Percentiles rank a stretch among this genome's conserved stretches.
These are phyloP conservation scores for Mariannaea elegans DNA, from an alignment of 2,329 filamentous ascomycete genomes.

Conservation along the genomic window DNA sequence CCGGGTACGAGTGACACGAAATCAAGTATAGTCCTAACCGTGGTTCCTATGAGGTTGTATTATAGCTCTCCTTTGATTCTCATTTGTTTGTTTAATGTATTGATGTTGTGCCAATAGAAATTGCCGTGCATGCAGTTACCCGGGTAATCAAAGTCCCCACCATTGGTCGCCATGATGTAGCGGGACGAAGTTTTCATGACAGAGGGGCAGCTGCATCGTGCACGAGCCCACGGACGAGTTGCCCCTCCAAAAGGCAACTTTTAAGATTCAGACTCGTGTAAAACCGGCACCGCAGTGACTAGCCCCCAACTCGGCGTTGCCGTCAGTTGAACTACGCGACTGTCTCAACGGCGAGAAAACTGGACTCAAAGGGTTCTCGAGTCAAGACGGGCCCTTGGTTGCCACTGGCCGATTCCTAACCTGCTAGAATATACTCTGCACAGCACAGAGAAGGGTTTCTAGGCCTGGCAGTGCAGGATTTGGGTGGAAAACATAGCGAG, in stretches of 20 bases:
- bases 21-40: no score
- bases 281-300: not conserved
- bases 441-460: not conserved
- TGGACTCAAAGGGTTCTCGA: constrained; percentile 11
- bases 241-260: constrained; percentile 13
- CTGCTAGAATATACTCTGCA: not conserved
- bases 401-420: constrained; percentile 3
- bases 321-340: constrained; percentile 1
- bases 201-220: constrained; percentile 7
- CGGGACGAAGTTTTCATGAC: constrained; percentile 11
- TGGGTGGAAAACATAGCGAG: constrained; percentile 2
- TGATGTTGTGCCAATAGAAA: not conserved
- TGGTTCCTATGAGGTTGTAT: no score
- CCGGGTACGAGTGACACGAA: no score
- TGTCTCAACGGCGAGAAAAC: not conserved
- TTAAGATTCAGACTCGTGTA: not conserved
- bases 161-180: constrained; percentile 7
- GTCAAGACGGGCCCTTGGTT: constrained; percentile 3
- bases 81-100: not conserved
- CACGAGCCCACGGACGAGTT: not conserved
- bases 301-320: constrained; percentile 16
- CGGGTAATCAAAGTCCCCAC: not conserved
- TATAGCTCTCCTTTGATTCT: not conserved
- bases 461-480: not conserved
- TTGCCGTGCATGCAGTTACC: not conserved